Percentiles rank a stretch among this genome's conserved stretches.
Conservation (phyloP, 2,329 filamentous ascomycete species). For the Trichoderma lentiforme region DNA sequence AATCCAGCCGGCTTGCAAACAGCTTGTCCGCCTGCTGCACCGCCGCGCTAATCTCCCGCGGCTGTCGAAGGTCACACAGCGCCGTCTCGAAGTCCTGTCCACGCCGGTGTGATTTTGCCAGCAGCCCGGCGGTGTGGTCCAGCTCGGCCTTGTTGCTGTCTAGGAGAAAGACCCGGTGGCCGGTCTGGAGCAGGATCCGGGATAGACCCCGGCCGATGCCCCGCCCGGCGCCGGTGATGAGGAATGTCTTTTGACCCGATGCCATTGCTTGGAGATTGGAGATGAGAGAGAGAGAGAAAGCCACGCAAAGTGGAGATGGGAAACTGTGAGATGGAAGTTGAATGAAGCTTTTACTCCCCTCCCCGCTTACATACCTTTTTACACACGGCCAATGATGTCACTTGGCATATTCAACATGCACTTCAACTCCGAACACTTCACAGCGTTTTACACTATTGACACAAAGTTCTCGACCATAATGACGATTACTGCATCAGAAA, state of each 20-base stretch:
- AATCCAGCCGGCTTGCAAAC: conserved; percentile 37
- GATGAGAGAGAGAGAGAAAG: not conserved
- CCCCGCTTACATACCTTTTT: not conserved
- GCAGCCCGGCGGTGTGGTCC: conserved; percentile 30
- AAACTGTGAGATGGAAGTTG: not conserved
- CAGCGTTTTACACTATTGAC: not conserved
- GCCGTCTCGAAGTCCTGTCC: conserved; percentile 24
- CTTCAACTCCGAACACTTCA: not conserved
- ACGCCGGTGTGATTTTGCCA: conserved; percentile 21
- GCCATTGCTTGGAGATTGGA: not conserved
- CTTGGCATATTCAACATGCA: not conserved
- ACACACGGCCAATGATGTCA: not conserved
- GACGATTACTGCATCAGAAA: not conserved
- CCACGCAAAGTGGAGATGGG: not conserved
- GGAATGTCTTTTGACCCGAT: conserved; percentile 21
- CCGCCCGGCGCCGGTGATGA: conserved; percentile 25
- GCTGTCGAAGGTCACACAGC: conserved; percentile 32
- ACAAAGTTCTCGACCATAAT: not conserved
- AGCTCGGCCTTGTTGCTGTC: conserved; percentile 39
- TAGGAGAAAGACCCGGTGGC: conserved; percentile 40
- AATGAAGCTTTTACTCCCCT: not conserved
- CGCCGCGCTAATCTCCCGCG: conserved; percentile 30
- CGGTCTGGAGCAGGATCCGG: conserved; percentile 33
- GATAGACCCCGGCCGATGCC: conserved; percentile 26
- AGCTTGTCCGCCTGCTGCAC: conserved; percentile 30